Evolutionary conservation across 2,329 filamentous ascomycete genomes (phyloP).

Genomic region (Clarireedia monteithiana): DNA sequence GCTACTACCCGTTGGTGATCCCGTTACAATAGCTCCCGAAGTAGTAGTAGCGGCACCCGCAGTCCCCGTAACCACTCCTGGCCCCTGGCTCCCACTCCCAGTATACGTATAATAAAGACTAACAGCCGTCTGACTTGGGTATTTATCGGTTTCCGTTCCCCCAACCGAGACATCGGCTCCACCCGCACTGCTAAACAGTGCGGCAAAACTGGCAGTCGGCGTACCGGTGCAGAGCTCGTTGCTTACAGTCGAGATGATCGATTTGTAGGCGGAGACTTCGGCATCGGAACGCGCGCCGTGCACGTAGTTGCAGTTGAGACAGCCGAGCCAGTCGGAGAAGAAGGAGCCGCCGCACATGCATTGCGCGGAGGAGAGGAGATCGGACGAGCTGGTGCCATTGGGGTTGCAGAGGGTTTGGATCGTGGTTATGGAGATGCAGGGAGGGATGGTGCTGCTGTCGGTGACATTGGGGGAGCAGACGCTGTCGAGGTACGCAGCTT

Average conservation of each 20-base stretch:
- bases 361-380: slow-evolving; percentile 27
- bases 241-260: slow-evolving; percentile 32
- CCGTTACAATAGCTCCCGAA: too few species aligned
- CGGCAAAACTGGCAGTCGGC: slow-evolving; percentile 31
- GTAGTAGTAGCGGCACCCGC: slow-evolving; percentile 31
- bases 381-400: slow-evolving; percentile 29
- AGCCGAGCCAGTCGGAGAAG: slow-evolving; percentile 37
- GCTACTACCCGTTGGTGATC: too few species aligned
- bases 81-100: slow-evolving; percentile 31
- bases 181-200: slow-evolving; percentile 30
- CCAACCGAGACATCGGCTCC: slow-evolving; percentile 21
- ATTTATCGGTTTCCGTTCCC: slow-evolving; percentile 30
- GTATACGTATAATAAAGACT: slow-evolving; percentile 35
- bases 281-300: slow-evolving; percentile 34
- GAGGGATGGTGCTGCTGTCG: slow-evolving; percentile 22
- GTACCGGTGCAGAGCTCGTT: slow-evolving; percentile 32
- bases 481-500: slow-evolving; percentile 11
- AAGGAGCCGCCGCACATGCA: slow-evolving; percentile 38
- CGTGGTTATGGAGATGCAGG: slow-evolving; percentile 30
- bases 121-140: slow-evolving; percentile 33
- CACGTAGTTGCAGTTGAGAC: slow-evolving; percentile 34
- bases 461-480: slow-evolving; percentile 16
- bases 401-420: slow-evolving; percentile 30
- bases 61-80: slow-evolving; percentile 36
- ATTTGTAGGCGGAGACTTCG: slow-evolving; percentile 29